Evolutionary conservation across 495 filamentous ascomycete genomes (phyloP), one percentile per base, ranked within the genome.

Genomic region (Entonaema liquescens): DNA sequence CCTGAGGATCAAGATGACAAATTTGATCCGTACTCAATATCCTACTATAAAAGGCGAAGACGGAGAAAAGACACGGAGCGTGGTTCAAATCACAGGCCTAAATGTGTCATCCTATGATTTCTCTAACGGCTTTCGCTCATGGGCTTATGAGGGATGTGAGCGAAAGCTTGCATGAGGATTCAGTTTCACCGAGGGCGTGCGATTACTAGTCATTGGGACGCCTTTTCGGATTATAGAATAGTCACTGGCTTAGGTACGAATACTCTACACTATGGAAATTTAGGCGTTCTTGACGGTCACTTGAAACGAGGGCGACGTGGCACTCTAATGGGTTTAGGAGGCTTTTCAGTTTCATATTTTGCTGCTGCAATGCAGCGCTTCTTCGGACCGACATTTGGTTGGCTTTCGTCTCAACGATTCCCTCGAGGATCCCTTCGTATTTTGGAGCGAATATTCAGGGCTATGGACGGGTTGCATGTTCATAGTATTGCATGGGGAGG

Each of bases 1-100:
- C 67, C 77, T 77, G 70, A 83, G 74, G 76, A 85, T 0, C 65
- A 68, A 74, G 67, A 80, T 17, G 78, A 79, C 57, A 72, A 75
- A 42, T 79, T 75, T 64, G 71, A 75, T 49, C 74, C 59, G 17
- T 77, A 75, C 71, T 78, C 63, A 76, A 81, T 71, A 73, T 62
- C 64, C 21, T 72, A 68, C 33, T 71, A 67, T 55, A 77, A 74
- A 53, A 76, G 70, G 62, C 73, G 74, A 23, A 71, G 68, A 33
- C 59, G 77, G 55, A 42, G 71, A 35, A 68, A 42, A 35, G 64
- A 67, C 19, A 65, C 59, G 50, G 71, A 73, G 5, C 72, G 75
- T 26, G 66, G 70, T n/a, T 33, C 62, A 23, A 53, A 36, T n/a
- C 71, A 73, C 33, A 71, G 74, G 29, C 68, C 68, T 25, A 73